Percentiles rank a stretch among this genome's conserved stretches.
These are phyloP conservation scores for Spiraea crenata DNA, from an alignment of 331 rosid genomes.

Conservation along the genomic window DNA sequence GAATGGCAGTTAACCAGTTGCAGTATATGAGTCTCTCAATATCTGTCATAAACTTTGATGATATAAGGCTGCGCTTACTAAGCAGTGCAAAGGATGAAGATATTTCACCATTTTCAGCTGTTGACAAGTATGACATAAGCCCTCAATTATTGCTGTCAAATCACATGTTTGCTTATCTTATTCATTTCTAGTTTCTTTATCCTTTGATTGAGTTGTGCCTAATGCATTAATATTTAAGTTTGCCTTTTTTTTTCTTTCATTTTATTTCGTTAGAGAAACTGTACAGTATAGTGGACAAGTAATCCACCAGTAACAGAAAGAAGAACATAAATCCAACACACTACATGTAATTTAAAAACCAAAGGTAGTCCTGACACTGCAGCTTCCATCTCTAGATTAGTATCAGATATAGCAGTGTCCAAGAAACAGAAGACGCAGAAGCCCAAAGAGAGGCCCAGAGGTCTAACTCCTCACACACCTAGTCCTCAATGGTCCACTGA, in stretches of 20 bases:
- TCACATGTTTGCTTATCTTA: neutral
- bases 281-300: no score
- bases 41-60: slow-evolving; percentile 78
- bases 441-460: no score
- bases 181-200: neutral
- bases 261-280: no score
- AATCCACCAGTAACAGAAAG: no score
- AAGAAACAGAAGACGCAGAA: no score
- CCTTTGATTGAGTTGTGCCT: neutral
- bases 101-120: slow-evolving; percentile 94
- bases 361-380: no score
- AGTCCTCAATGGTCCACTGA: no score
- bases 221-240: neutral
- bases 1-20: slow-evolving; percentile 91
- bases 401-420: no score
- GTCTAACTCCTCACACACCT: no score
- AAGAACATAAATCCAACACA: no score
- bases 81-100: slow-evolving; percentile 86
- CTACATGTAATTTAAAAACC: no score
- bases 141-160: neutral
- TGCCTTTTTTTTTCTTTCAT: neutral
- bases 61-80: slow-evolving; percentile 69
- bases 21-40: slow-evolving; percentile 92
- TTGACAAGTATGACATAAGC: slow-evolving; percentile 65
- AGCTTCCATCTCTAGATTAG: no score